phyloP scores from a whole-genome alignment of 2,329 filamentous ascomycete species.

The Aspergillus sp. region DNA sequence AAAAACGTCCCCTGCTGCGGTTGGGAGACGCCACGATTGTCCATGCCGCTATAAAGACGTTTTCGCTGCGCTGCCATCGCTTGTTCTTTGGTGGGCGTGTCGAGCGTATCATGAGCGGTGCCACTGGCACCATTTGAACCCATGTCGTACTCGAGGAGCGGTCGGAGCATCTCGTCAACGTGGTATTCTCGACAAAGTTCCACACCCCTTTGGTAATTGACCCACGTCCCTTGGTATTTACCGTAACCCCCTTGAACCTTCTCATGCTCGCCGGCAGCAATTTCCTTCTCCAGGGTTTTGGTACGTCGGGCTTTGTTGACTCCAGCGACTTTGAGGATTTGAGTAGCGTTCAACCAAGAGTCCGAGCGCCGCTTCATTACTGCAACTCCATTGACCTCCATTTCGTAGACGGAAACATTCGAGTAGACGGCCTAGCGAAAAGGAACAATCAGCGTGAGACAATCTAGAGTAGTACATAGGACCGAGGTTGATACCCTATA shows the following conservation, averaged over 20 bases:
- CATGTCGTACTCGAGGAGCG: constrained; percentile 52
- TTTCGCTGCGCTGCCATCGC: constrained; percentile 96
- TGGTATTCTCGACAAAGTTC: constrained; percentile 82
- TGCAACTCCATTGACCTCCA: constrained; percentile 90
- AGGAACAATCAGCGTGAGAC: not conserved
- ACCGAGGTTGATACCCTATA: constrained; percentile 40
- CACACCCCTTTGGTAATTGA: constrained; percentile 85
- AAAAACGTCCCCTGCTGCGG: constrained; percentile 83
- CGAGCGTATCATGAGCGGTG: constrained; percentile 72
- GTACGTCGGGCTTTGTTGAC: constrained; percentile 98
- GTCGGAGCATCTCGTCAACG: constrained; percentile 49
- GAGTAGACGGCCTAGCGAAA: constrained; percentile 76
- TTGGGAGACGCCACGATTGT: constrained; percentile 64
- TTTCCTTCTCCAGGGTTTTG: constrained; percentile 97
- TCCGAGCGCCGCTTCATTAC: constrained; percentile 96
- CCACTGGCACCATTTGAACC: constrained; percentile 58
- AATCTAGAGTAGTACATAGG: not conserved
- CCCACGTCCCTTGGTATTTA: constrained; percentile 99
- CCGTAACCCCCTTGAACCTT: constrained; percentile 98
- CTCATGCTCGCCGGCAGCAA: constrained; percentile 92
- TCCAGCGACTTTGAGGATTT: constrained; percentile 95
- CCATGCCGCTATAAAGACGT: constrained; percentile 78
- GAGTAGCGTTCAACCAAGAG: constrained; percentile 96
- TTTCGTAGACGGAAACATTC: constrained; percentile 94
- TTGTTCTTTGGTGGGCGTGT: constrained; percentile 97